These are phyloP conservation scores for Taiwanofungus camphoratus DNA, from an alignment of 1,284 basidiomycete species.

Conservation along the genomic window DNA sequence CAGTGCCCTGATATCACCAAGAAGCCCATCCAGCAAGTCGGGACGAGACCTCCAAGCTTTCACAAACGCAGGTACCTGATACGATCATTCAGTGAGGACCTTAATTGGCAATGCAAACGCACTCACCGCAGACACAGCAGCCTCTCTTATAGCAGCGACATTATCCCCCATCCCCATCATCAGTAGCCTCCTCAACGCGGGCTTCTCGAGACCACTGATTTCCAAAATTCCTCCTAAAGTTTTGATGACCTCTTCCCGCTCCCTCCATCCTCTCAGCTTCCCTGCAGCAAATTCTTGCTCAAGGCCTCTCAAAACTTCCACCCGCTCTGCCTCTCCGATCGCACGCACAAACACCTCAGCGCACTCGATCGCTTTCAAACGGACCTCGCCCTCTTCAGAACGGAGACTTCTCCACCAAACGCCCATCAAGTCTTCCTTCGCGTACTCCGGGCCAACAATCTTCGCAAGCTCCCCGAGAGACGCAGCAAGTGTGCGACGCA, in stretches of 20 bases:
- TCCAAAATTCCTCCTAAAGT: constrained; percentile 38
- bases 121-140: constrained; percentile 62
- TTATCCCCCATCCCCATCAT: constrained; percentile 68
- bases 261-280: constrained; percentile 74
- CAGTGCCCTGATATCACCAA: constrained; percentile 48
- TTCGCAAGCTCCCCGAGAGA: constrained; percentile 87
- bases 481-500: constrained; percentile 77
- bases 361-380: constrained; percentile 64
- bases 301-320: constrained; percentile 43
- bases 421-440: constrained; percentile 66
- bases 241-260: constrained; percentile 67
- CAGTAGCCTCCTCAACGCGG: constrained; percentile 43
- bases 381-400: constrained; percentile 64
- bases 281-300: constrained; percentile 47
- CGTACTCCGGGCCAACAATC: constrained; percentile 71
- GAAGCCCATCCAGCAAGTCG: constrained; percentile 36
- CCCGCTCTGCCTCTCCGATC: constrained; percentile 45
- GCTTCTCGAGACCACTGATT: constrained; percentile 25
- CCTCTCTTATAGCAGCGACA: constrained; percentile 82
- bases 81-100: constrained; percentile 10
- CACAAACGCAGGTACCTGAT: constrained; percentile 52
- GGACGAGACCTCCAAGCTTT: constrained; percentile 38
- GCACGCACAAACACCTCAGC: constrained; percentile 54
- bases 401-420: constrained; percentile 65
- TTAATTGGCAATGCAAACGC: constrained; percentile 13